These are phyloP conservation scores for Viola pubescens DNA, from an alignment of 441 rosid species.

Conservation along the genomic window DNA sequence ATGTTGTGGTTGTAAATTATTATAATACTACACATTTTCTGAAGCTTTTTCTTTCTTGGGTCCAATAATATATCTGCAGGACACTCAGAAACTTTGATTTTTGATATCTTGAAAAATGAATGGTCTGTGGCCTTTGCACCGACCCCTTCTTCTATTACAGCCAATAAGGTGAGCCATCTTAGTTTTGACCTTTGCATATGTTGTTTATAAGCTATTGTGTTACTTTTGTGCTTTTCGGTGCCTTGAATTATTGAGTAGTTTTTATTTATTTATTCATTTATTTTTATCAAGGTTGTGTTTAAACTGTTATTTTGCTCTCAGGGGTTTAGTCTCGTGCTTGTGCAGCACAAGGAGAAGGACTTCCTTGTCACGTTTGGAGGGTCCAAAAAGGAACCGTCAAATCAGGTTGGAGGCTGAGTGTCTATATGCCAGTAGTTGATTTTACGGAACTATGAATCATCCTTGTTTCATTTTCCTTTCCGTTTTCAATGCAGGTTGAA, in stretches of 20 bases:
- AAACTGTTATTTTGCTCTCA: conserved; percentile 22
- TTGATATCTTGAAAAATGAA: conserved; percentile 63
- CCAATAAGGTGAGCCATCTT: conserved; percentile 54
- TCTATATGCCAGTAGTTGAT: background rate
- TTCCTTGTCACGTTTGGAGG: conserved; percentile 96
- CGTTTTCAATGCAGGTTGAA: conserved; percentile 52
- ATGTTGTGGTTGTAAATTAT: background rate
- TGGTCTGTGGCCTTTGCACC: conserved; percentile 80
- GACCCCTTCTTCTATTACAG: conserved; percentile 62
- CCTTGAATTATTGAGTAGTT: background rate
- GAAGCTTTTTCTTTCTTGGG: background rate
- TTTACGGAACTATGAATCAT: background rate
- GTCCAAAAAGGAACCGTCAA: conserved; percentile 69
- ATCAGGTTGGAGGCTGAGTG: conserved; percentile 56
- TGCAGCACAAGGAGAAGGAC: conserved; percentile 86
- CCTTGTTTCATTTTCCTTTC: background rate
- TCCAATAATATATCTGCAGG: conserved; percentile 35
- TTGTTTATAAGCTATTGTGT: background rate
- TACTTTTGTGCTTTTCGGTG: too few species aligned
- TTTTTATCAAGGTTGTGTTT: conserved; percentile 2
- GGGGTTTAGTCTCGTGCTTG: conserved; percentile 90
- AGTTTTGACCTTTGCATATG: background rate
- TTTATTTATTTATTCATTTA: background rate
- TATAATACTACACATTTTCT: background rate
- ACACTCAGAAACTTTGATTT: conserved; percentile 77